phyloP scores from a whole-genome alignment of 495 filamentous ascomycete species.

The Penicillium atrosanguineum region DNA sequence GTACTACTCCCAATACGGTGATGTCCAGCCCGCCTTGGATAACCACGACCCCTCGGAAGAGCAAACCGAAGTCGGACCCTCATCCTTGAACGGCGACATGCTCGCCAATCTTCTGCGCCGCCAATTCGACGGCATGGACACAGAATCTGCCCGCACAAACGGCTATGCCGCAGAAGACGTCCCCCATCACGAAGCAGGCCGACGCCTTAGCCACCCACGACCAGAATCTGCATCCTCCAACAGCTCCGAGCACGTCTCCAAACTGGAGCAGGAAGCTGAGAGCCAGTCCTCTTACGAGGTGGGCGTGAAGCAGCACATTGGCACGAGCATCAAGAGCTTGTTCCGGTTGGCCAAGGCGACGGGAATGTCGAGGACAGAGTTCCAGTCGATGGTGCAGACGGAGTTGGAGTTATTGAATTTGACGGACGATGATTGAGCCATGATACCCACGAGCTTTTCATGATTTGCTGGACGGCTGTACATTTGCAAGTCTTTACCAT shows the following conservation, averaged over 20 bases:
- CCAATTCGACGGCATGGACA: conserved; percentile 22
- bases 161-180: conserved; percentile 20
- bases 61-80: conserved; percentile 44
- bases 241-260: conserved; percentile 60
- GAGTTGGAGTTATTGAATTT: conserved; percentile 77
- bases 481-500: conserved; percentile 11
- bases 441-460: conserved; percentile 24
- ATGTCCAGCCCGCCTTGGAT: conserved; percentile 90
- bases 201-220: conserved; percentile 40
- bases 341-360: conserved; percentile 74
- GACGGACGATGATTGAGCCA: conserved; percentile 62
- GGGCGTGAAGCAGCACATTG: conserved; percentile 85
- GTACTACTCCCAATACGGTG: conserved; percentile 84
- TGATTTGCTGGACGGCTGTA: conserved; percentile 13
- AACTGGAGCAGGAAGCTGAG: conserved; percentile 62
- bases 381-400: conserved; percentile 73
- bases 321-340: conserved; percentile 83
- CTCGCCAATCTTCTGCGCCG: conserved; percentile 38
- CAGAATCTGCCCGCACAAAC: conserved; percentile 21
- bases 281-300: conserved; percentile 67
- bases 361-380: conserved; percentile 81
- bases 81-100: conserved; percentile 53
- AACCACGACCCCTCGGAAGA: conserved; percentile 75
- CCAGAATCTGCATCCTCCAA: conserved; percentile 52
- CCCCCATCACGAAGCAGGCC: conserved; percentile 20